Percentiles rank a stretch among this genome's conserved stretches.
phyloP scores from a whole-genome alignment of 805 yeast species.

The Sugiyamaella lignohabitans region DNA sequence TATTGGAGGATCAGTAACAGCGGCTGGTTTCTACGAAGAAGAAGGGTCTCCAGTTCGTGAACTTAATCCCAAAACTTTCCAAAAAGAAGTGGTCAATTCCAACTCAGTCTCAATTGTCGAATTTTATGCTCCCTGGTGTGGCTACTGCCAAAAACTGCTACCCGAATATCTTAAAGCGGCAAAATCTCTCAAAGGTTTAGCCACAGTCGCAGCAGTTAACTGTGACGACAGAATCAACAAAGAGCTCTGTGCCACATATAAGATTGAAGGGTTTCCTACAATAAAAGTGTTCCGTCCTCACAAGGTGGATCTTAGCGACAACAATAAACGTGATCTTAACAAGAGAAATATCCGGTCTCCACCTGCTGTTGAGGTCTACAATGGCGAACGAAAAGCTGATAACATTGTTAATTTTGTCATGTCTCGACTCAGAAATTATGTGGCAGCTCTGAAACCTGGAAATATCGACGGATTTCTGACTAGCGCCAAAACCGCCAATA shows the following conservation, averaged over 20 bases:
- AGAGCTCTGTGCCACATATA: slow-evolving; percentile 58
- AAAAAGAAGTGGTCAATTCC: slow-evolving; percentile 59
- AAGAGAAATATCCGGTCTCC: slow-evolving; percentile 4
- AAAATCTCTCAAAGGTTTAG: slow-evolving; percentile 42
- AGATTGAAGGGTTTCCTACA: slow-evolving; percentile 78
- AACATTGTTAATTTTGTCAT: slow-evolving; percentile 26
- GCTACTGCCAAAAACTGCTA: slow-evolving; percentile 84
- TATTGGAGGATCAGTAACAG: neutral
- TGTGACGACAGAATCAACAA: slow-evolving; percentile 71
- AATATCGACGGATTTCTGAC: slow-evolving; percentile 22
- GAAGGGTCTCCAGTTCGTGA: slow-evolving; percentile 47
- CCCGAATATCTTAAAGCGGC: slow-evolving; percentile 69
- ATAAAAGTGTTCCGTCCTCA: slow-evolving; percentile 78
- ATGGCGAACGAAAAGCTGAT: slow-evolving; percentile 27
- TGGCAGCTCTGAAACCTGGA: slow-evolving; percentile 21
- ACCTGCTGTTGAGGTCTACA: slow-evolving; percentile 27
- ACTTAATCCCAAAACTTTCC: slow-evolving; percentile 44
- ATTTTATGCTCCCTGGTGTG: slow-evolving; percentile 98
- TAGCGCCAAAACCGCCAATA: slow-evolving; percentile 18
- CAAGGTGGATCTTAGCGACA: slow-evolving; percentile 32
- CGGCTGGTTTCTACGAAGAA: neutral
- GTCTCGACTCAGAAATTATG: slow-evolving; percentile 27
- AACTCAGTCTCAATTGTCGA: slow-evolving; percentile 80
- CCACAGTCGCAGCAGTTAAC: slow-evolving; percentile 55
- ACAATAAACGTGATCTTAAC: slow-evolving; percentile 16